Evolutionary conservation across 2,329 filamentous ascomycete genomes (phyloP).

Genomic region (Neonectria sp.): DNA sequence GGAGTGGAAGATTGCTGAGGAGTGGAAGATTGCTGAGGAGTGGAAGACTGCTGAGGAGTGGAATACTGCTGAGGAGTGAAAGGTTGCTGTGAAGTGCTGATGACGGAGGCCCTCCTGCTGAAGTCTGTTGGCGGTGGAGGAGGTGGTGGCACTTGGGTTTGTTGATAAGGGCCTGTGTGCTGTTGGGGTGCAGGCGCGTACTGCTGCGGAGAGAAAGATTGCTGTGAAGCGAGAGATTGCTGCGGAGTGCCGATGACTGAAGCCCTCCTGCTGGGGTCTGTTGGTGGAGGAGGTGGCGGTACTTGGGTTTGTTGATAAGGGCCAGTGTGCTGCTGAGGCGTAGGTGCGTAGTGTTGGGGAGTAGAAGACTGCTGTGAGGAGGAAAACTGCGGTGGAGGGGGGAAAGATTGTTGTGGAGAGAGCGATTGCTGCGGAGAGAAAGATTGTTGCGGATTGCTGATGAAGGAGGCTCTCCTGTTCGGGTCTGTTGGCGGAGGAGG

Average conservation of each 20-base stretch:
- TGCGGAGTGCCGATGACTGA: constrained; percentile 16
- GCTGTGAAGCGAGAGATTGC: constrained; percentile 27
- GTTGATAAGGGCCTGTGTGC: not conserved
- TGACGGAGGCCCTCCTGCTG: constrained; percentile 16
- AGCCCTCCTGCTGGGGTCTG: constrained; percentile 14
- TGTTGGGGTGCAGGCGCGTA: no score
- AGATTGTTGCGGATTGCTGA: constrained; percentile 10
- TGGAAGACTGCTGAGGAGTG: constrained; percentile 25
- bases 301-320: not conserved
- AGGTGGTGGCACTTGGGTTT: not conserved
- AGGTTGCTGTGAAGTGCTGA: constrained; percentile 11
- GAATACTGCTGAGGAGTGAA: constrained; percentile 38
- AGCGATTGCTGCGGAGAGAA: constrained; percentile 38
- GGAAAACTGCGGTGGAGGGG: no score
- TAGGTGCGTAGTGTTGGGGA: not conserved
- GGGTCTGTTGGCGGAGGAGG: not conserved
- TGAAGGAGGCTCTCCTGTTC: constrained; percentile 16
- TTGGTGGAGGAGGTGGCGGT: not conserved
- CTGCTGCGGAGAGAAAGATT: not conserved
- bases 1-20: not conserved
- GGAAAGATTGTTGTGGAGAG: constrained; percentile 28
- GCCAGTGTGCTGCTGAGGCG: not conserved
- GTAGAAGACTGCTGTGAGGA: not conserved
- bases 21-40: not conserved
- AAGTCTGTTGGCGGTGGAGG: not conserved